Evolutionary conservation across 2,329 filamentous ascomycete genomes (phyloP), one percentile per base, ranked within the genome.

Genomic region (Pyricularia grisea): DNA sequence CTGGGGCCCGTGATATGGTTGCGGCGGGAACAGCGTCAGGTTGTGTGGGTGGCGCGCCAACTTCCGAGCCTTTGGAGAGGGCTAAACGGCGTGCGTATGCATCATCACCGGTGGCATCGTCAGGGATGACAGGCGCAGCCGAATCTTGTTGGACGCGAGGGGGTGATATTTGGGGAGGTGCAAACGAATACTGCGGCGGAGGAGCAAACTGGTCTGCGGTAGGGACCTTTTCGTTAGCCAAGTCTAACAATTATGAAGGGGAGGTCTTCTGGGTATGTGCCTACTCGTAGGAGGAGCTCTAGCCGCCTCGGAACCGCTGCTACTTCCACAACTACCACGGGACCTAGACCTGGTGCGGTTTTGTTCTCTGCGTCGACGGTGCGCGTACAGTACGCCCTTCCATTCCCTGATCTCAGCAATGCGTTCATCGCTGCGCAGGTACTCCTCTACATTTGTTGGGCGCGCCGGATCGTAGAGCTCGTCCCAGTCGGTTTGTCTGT

Each of bases 381-480:
- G 91, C 17, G 88, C 87, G 77, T 95, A 94, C 17, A 97, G 82
- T 55, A 91, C 81, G 60, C 90, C 87, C 76, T 94, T 96, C 94
- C 94, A 97, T 74, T 96, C 93, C 69, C 87, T 85, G 3, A 93
- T 86, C 76, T 96, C 93, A 23, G 86, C 82, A 70, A 94, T 87
- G 76, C 92, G 90, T 79, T 97, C 93, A 70, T 96, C 92, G 75
- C 92, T 95, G 70, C 89, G 84, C 70, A 92, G 86, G 76, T 95
- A 97, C 75, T 94, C 91, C 69, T 94, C 91, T 67, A 94, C 91
- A 73, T 89, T 93, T 60, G 92, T 96, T 10, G 94, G 93, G 58
- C 91, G 83, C 12, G 90, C 83, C 0, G 93, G 92, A 75, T 97
- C 94, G 77, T 97, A 97, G 28, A 95, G 87, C 76, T 96, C 93